phyloP scores from a whole-genome alignment of 164 flowering plant species.

The Taxillus chinensis region DNA sequence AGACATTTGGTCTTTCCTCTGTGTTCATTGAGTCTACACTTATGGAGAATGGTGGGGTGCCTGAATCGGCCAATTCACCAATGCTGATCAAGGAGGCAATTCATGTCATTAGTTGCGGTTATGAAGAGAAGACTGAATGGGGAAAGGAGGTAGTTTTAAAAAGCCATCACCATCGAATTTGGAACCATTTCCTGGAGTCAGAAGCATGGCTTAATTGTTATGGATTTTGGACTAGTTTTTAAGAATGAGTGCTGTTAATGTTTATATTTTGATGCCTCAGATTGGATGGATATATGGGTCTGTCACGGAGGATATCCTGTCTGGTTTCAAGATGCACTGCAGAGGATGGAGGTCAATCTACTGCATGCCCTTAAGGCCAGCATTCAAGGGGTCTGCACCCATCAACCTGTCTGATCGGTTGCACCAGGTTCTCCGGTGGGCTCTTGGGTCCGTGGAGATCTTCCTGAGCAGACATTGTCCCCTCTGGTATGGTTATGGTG shows the following conservation, averaged over 20 bases:
- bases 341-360: slow-evolving; percentile 98
- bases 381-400: slow-evolving; percentile 98
- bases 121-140: slow-evolving; percentile 97
- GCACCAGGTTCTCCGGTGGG: slow-evolving; percentile 98
- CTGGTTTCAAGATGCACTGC: slow-evolving; percentile 99
- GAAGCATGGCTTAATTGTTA: too few relatives aligned
- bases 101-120: slow-evolving; percentile 93
- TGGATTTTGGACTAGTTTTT: too few relatives aligned
- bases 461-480: slow-evolving; percentile 96
- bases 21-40: slow-evolving; percentile 94
- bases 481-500: slow-evolving; percentile 92
- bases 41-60: slow-evolving; percentile 88
- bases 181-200: background rate
- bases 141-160: slow-evolving; percentile 67
- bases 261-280: slow-evolving; percentile 27
- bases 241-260: background rate
- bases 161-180: background rate
- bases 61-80: slow-evolving; percentile 73
- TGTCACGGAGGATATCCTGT: slow-evolving; percentile 90
- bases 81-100: slow-evolving; percentile 86
- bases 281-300: slow-evolving; percentile 99
- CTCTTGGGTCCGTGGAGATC: slow-evolving; percentile 93
- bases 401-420: slow-evolving; percentile 90
- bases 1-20: slow-evolving; percentile 80
- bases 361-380: slow-evolving; percentile 96